phyloP scores from a whole-genome alignment of 2,329 filamentous ascomycete species.

The Colletotrichum lentis region DNA sequence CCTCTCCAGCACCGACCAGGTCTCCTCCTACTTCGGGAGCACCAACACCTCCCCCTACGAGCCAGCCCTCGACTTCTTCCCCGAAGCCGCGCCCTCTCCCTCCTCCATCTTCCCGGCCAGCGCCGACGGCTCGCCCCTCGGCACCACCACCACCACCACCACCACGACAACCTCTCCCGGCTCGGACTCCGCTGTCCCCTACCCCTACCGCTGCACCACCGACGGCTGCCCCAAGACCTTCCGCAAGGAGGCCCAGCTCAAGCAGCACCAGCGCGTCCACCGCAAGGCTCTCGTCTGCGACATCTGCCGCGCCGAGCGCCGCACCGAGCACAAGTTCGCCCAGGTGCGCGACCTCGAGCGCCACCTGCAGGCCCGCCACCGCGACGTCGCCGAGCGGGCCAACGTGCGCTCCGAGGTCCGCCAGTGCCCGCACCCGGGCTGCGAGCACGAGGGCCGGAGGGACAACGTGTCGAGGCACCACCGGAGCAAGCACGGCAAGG shows the following conservation, averaged over 20 bases:
- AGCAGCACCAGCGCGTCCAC: constrained; percentile 40
- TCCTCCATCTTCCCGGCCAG: constrained; percentile 10
- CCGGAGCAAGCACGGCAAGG: constrained; percentile 38
- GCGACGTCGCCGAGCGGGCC: constrained; percentile 28
- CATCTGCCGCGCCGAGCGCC: constrained; percentile 37
- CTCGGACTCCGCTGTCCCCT: constrained; percentile 21
- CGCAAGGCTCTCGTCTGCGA: constrained; percentile 37
- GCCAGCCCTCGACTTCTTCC: constrained; percentile 30
- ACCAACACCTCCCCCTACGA: constrained; percentile 32
- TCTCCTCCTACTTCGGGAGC: constrained; percentile 31
- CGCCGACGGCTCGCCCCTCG: constrained; percentile 22
- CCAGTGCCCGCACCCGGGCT: constrained; percentile 36
- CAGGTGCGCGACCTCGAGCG: constrained; percentile 40
- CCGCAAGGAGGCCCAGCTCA: constrained; percentile 38
- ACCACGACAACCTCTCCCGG: constrained; percentile 10
- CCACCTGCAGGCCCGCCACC: constrained; percentile 39
- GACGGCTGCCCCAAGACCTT: constrained; percentile 38
- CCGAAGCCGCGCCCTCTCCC: constrained; percentile 3
- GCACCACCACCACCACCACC: constrained; percentile 2
- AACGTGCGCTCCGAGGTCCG: constrained; percentile 39
- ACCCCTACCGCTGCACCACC: constrained; percentile 32
- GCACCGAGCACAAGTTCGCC: constrained; percentile 39
- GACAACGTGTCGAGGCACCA: constrained; percentile 40
- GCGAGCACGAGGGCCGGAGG: constrained; percentile 36
- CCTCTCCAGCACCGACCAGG: constrained; percentile 28